Evolutionary conservation across 163 green algal genomes (phyloP).

Genomic region (Scenedesmus sp.): DNA sequence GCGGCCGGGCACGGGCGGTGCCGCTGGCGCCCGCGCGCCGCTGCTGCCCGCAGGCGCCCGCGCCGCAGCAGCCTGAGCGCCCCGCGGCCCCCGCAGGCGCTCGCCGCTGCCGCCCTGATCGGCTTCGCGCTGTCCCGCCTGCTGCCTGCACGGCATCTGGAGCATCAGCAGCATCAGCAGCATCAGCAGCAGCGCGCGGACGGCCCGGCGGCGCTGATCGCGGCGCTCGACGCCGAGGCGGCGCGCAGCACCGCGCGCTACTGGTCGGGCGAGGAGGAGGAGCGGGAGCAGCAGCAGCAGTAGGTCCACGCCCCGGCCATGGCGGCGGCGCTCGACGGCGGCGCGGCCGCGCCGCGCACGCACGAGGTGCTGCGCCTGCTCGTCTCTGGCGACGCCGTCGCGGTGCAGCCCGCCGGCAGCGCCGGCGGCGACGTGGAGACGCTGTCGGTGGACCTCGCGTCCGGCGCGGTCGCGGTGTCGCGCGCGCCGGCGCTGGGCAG

Average conservation of each 20-base stretch:
- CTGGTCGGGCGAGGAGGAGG: conserved; percentile 8
- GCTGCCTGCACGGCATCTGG: not conserved
- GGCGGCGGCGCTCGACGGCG: not conserved
- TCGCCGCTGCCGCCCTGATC: no score
- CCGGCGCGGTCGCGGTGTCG: conserved; percentile 29
- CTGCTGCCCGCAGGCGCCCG: no score
- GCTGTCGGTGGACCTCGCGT: conserved; percentile 51
- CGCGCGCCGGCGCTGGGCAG: not conserved
- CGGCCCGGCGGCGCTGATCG: not conserved
- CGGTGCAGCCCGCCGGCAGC: conserved; percentile 41
- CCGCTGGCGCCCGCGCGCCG: no score
- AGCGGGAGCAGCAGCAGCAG: conserved; percentile 11
- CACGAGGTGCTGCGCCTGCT: conserved; percentile 46
- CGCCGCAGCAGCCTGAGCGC: no score
- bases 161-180: not conserved
- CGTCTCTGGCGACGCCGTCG: conserved; percentile 21
- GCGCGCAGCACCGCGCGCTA: conserved; percentile 6
- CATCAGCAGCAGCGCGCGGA: not conserved
- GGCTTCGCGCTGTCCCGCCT: no score
- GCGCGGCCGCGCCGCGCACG: not conserved
- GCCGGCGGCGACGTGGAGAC: conserved; percentile 42
- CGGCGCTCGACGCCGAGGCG: conserved; percentile 42
- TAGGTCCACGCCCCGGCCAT: not conserved
- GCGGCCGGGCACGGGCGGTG: no score
- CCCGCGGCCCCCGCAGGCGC: no score